Evolutionary conservation across 108 stramenopile species (phyloP).

Genomic region (Nannochloropsis salina): DNA sequence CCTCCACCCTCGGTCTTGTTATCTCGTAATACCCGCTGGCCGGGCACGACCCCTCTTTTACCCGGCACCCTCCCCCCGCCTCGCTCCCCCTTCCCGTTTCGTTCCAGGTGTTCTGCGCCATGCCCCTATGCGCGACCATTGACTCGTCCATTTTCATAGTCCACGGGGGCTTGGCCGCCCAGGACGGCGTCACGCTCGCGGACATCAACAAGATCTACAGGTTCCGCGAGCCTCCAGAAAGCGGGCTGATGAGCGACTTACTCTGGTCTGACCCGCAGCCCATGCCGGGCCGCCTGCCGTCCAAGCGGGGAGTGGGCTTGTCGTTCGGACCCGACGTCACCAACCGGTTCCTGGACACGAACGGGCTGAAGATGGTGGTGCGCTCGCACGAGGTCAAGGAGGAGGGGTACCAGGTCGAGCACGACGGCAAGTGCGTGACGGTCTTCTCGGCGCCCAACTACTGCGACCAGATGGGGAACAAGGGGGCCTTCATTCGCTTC

Average conservation of each 20-base stretch:
- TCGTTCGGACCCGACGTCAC: slow-evolving; percentile 95
- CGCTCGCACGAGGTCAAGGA: slow-evolving; percentile 93
- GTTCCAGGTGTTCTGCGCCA: slow-evolving; percentile 62
- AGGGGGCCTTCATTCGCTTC: slow-evolving; percentile 94
- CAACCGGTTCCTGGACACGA: slow-evolving; percentile 68
- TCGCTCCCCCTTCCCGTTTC: not conserved
- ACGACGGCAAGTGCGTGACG: slow-evolving; percentile 95
- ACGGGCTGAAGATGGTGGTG: slow-evolving; percentile 73
- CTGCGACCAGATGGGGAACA: slow-evolving; percentile 98
- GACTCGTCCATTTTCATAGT: slow-evolving; percentile 74
- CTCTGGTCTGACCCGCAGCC: slow-evolving; percentile 98
- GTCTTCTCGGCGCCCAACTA: slow-evolving; percentile 98
- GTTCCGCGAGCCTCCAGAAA: slow-evolving; percentile 81
- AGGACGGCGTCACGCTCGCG: slow-evolving; percentile 74
- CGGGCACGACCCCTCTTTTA: not conserved
- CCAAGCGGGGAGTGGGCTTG: slow-evolving; percentile 92
- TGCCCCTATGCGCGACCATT: slow-evolving; percentile 80
- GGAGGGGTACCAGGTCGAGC: slow-evolving; percentile 96
- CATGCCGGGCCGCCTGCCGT: slow-evolving; percentile 77
- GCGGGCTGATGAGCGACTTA: slow-evolving; percentile 91
- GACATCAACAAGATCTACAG: slow-evolving; percentile 76
- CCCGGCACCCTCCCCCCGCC: not conserved
- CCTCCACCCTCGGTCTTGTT: not conserved
- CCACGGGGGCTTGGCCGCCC: slow-evolving; percentile 83
- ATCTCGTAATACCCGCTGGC: not conserved